Evolutionary conservation across 257 asterid genomes (phyloP).

Genomic region (Rehmannia glutinosa): DNA sequence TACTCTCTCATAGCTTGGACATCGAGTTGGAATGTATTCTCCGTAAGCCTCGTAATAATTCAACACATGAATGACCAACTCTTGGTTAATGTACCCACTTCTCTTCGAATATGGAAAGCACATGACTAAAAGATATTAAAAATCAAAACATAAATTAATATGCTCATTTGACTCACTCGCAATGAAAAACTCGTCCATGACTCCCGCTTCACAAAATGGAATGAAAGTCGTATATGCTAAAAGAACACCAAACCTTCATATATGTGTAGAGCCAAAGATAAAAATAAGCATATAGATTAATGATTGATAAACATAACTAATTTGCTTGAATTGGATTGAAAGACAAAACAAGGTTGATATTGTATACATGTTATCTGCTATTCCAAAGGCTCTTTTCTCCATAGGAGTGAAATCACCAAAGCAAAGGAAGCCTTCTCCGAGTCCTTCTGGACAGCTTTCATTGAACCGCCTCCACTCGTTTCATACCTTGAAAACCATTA

Average conservation of each 20-base stretch:
- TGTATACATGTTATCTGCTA: constrained; percentile 89
- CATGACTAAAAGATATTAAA: not conserved
- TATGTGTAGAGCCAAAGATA: constrained; percentile 37
- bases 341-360: not conserved
- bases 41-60: constrained; percentile 74
- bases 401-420: constrained; percentile 71
- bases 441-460: constrained; percentile 58
- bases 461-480: constrained; percentile 48
- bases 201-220: constrained; percentile 88
- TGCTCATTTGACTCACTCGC: constrained; percentile 44
- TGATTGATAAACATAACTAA: not conserved
- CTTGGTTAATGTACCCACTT: not conserved
- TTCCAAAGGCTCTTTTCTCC: constrained; percentile 83
- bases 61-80: not conserved
- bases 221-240: constrained; percentile 70
- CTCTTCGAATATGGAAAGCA: constrained; percentile 6
- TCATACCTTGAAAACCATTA: constrained; percentile 52
- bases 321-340: not conserved
- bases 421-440: constrained; percentile 79
- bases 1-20: constrained; percentile 87
- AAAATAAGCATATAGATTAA: not conserved
- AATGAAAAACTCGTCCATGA: constrained; percentile 76
- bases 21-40: constrained; percentile 83
- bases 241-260: constrained; percentile 96
- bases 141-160: not conserved